Evolutionary conservation across 805 yeast species (phyloP).

Genomic region (Komagataella pastoris): DNA sequence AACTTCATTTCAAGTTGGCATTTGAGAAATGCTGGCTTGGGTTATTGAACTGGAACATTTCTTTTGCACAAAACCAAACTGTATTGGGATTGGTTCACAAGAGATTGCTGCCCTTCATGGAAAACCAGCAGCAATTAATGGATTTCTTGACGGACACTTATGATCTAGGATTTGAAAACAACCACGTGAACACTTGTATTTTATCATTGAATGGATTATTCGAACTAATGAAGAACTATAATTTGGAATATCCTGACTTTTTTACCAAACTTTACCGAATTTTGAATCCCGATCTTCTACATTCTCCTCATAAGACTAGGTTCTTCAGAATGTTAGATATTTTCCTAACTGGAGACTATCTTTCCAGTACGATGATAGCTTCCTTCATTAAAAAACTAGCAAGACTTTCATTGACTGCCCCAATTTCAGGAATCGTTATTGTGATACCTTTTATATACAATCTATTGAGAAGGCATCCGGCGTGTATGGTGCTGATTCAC

Average conservation of each 20-base stretch:
- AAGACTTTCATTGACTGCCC: conserved; percentile 58
- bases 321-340: conserved; percentile 79
- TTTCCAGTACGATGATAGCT: conserved; percentile 73
- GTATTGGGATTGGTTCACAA: conserved; percentile 65
- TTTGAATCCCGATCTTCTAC: conserved; percentile 62
- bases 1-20: conserved; percentile 36
- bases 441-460: conserved; percentile 88
- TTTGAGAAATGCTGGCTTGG: conserved; percentile 62
- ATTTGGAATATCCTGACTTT: conserved; percentile 87
- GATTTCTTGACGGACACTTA: conserved; percentile 88
- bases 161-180: conserved; percentile 23
- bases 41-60: conserved; percentile 35
- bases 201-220: conserved; percentile 81
- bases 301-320: conserved; percentile 70
- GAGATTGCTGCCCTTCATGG: conserved; percentile 68
- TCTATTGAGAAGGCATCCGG: conserved; percentile 80
- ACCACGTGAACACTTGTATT: conserved; percentile 26
- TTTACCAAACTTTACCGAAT: conserved; percentile 71
- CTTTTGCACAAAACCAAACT: conserved; percentile 49
- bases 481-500: conserved; percentile 85
- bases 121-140: conserved; percentile 74
- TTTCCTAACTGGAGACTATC: conserved; percentile 76
- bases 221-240: conserved; percentile 67
- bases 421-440: conserved; percentile 82
- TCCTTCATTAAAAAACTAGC: conserved; percentile 80